Percentiles rank a stretch among this genome's conserved stretches.
Evolutionary conservation across 2,329 filamentous ascomycete species (phyloP).

Genomic region (Penicillium sp.): DNA sequence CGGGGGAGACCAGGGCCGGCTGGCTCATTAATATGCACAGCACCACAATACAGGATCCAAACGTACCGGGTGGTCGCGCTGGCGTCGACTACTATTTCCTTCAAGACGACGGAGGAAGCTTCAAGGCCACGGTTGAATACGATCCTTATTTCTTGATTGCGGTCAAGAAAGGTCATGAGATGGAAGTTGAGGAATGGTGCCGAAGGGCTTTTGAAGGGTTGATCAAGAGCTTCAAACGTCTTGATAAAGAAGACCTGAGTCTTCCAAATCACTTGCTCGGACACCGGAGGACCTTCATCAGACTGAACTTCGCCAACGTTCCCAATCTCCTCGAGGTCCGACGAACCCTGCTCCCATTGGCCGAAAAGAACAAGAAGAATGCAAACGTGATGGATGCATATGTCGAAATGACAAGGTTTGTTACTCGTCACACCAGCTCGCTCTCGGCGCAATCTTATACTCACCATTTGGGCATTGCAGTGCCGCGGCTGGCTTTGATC

Average conservation of each 20-base stretch:
- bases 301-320: conserved; percentile 83
- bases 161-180: conserved; percentile 78
- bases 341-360: conserved; percentile 78
- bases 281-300: conserved; percentile 79
- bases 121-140: conserved; percentile 95
- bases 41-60: conserved; percentile 77
- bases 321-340: conserved; percentile 77
- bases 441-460: not conserved
- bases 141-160: conserved; percentile 95
- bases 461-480: conserved; percentile 35
- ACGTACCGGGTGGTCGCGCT: conserved; percentile 74
- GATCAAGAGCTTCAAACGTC: conserved; percentile 67
- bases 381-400: conserved; percentile 98
- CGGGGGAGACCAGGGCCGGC: conserved; percentile 74
- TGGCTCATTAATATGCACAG: conserved; percentile 96
- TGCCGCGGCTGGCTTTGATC: conserved; percentile 77
- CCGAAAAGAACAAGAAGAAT: conserved; percentile 93
- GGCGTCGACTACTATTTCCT: conserved; percentile 98
- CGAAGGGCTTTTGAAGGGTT: conserved; percentile 72
- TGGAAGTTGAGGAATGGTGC: conserved; percentile 94
- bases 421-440: too few relatives aligned
- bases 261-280: conserved; percentile 96
- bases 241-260: conserved; percentile 87
- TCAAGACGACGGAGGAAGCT: conserved; percentile 77
- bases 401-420: conserved; percentile 81